Percentiles rank a stretch among this genome's conserved stretches.
Conservation (phyloP, 352 stramenopile genomes). For the Peronospora farinosa region DNA sequence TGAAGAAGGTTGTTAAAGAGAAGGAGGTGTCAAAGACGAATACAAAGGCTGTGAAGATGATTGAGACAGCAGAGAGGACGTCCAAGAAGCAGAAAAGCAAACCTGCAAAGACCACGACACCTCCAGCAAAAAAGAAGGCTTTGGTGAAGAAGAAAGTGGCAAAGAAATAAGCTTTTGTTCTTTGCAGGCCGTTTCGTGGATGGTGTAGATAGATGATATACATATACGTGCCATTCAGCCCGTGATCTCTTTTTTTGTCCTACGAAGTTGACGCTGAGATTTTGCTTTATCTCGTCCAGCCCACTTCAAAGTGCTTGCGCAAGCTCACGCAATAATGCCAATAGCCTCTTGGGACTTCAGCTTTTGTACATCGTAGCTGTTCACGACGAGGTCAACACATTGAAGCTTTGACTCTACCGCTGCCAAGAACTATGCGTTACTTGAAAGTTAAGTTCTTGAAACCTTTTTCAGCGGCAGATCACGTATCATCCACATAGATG, state of each 20-base stretch:
- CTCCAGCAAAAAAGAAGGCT: constrained; percentile 23
- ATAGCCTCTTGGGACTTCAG: too few species aligned
- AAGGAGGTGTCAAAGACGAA: constrained; percentile 7
- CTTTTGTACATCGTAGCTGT: too few species aligned
- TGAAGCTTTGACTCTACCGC: too few species aligned
- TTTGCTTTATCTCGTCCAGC: too few species aligned
- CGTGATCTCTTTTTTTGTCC: neutral
- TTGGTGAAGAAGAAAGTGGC: constrained; percentile 24
- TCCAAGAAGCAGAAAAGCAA: constrained; percentile 15
- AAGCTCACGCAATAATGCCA: too few species aligned
- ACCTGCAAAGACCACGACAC: constrained; percentile 9
- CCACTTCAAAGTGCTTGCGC: too few species aligned
- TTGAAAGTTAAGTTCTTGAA: too few species aligned
- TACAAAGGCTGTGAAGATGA: constrained; percentile 16
- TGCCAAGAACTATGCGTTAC: too few species aligned
- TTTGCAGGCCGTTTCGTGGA: constrained; percentile 2
- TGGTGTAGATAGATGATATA: constrained; percentile 35
- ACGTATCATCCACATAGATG: too few species aligned
- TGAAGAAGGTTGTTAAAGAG: constrained; percentile 14
- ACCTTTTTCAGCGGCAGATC: too few species aligned
- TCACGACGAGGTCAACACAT: too few species aligned
- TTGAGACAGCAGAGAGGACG: constrained; percentile 14
- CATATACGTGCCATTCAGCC: constrained; percentile 5
- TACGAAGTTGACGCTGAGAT: too few species aligned
- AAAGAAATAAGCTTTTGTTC: constrained; percentile 26